A percentile compares a stretch with the other conserved stretches of the same genome.
Conservation (phyloP, 1,284 basidiomycete species). For the Anthracocystis setariae region DNA sequence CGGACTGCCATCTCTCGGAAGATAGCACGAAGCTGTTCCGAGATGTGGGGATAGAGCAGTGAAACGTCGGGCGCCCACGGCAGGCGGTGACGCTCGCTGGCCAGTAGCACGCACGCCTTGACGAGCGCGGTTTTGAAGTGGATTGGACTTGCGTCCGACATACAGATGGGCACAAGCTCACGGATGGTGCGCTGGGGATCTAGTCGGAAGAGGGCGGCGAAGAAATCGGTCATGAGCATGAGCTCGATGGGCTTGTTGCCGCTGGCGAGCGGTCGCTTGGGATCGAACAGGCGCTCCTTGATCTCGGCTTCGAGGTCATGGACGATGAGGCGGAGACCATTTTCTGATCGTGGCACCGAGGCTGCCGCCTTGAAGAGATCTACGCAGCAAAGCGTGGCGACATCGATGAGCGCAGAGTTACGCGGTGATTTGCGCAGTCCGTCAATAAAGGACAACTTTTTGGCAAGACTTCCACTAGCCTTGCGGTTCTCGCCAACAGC, state of each 20-base stretch:
- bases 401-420: conserved; percentile 71
- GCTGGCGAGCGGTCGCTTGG: conserved; percentile 46
- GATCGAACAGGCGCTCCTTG: conserved; percentile 60
- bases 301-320: conserved; percentile 63
- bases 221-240: conserved; percentile 60
- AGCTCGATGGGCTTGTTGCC: conserved; percentile 56
- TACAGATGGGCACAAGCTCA: conserved; percentile 55
- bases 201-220: conserved; percentile 63
- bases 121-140: conserved; percentile 58
- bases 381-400: conserved; percentile 78
- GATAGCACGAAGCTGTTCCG: conserved; percentile 38
- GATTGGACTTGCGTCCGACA: conserved; percentile 47
- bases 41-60: conserved; percentile 55
- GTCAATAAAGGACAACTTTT: conserved; percentile 70
- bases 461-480: conserved; percentile 64
- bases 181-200: conserved; percentile 55
- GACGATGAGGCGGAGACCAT: conserved; percentile 76
- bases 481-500: conserved; percentile 68
- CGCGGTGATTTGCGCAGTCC: conserved; percentile 64
- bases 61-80: conserved; percentile 54
- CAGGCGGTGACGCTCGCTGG: conserved; percentile 45
- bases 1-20: conserved; percentile 49
- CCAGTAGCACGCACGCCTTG: conserved; percentile 52
- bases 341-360: conserved; percentile 72
- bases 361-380: conserved; percentile 85